Conservation (phyloP, 768 basidiomycete genomes). For the Mycena polygramma region DNA sequence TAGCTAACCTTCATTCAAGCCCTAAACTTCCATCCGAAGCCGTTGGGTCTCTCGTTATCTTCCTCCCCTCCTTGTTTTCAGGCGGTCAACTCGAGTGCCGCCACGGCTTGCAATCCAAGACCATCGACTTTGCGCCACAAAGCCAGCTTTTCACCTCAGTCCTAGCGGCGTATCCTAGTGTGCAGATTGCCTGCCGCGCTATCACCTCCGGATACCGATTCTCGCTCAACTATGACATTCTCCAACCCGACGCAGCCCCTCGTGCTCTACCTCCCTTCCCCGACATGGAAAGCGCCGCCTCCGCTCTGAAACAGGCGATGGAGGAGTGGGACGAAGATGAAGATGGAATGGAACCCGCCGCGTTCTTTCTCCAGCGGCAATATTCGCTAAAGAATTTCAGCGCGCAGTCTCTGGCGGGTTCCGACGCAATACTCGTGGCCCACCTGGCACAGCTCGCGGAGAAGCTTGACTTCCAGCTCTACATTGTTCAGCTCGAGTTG, state of each 20-base stretch:
- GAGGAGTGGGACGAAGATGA: not conserved
- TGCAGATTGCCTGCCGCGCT: not conserved
- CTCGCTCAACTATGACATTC: slow-evolving; percentile 13
- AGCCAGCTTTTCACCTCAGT: slow-evolving; percentile 7
- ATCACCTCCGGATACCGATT: slow-evolving; percentile 14
- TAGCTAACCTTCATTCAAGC: not conserved
- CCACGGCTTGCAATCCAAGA: slow-evolving; percentile 10
- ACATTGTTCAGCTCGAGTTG: slow-evolving; percentile 6
- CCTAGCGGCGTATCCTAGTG: not conserved
- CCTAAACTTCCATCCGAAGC: not conserved
- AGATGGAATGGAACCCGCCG: not conserved
- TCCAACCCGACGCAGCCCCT: slow-evolving; percentile 5
- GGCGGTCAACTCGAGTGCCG: slow-evolving; percentile 9
- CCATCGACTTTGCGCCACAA: not conserved
- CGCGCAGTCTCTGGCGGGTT: not conserved
- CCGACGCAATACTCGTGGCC: slow-evolving; percentile 9
- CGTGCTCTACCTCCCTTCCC: not conserved
- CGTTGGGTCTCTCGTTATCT: not conserved
- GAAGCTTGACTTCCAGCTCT: slow-evolving; percentile 10
- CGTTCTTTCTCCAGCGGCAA: slow-evolving; percentile 14
- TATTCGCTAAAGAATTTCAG: not conserved
- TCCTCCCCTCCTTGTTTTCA: not conserved
- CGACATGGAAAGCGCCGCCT: not conserved
- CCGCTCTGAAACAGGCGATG: slow-evolving; percentile 1
- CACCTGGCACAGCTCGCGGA: slow-evolving; percentile 3